These are phyloP conservation scores for Penicillium paxilli DNA, from an alignment of 495 filamentous ascomycete genomes.

Conservation along the genomic window DNA sequence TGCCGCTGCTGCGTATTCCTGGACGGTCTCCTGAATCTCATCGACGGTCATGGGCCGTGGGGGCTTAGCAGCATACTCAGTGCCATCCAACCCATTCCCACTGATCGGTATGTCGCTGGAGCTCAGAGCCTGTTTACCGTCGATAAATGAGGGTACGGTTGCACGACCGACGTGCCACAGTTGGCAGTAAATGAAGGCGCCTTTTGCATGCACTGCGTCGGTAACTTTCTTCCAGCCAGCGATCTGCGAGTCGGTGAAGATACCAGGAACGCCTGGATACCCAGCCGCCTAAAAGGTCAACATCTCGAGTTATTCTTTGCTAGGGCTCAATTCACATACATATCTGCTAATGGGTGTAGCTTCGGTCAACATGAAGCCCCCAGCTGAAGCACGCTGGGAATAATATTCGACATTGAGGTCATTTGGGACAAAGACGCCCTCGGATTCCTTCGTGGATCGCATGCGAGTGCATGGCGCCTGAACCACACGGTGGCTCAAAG, in stretches of 20 bases:
- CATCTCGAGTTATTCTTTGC: no score
- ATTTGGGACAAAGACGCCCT: conserved; percentile 39
- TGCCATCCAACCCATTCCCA: conserved; percentile 28
- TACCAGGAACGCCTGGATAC: conserved; percentile 47
- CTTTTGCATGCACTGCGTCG: conserved; percentile 52
- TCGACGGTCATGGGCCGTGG: conserved; percentile 42
- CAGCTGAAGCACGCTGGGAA: conserved; percentile 45
- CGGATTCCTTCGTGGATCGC: conserved; percentile 39
- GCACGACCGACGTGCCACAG: conserved; percentile 54
- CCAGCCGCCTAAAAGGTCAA: conserved; percentile 29
- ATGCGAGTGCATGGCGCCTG: conserved; percentile 57
- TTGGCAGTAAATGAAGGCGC: conserved; percentile 51
- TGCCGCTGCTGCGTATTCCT: conserved; percentile 57
- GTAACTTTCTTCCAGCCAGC: conserved; percentile 51
- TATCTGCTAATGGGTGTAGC: conserved; percentile 39
- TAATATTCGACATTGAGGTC: conserved; percentile 50
- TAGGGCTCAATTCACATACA: conserved; percentile 6
- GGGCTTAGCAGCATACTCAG: conserved; percentile 29
- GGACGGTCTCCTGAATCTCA: conserved; percentile 41
- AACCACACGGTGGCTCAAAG: conserved; percentile 50
- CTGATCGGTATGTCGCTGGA: conserved; percentile 26
- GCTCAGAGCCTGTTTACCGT: conserved; percentile 18
- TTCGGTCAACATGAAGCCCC: conserved; percentile 51
- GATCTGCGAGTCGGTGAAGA: conserved; percentile 46
- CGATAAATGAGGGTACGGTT: conserved; percentile 35